Percentiles rank a stretch among this genome's conserved stretches.
These are phyloP conservation scores for Populus tremula DNA, from an alignment of 345 rosid genomes.

Conservation along the genomic window DNA sequence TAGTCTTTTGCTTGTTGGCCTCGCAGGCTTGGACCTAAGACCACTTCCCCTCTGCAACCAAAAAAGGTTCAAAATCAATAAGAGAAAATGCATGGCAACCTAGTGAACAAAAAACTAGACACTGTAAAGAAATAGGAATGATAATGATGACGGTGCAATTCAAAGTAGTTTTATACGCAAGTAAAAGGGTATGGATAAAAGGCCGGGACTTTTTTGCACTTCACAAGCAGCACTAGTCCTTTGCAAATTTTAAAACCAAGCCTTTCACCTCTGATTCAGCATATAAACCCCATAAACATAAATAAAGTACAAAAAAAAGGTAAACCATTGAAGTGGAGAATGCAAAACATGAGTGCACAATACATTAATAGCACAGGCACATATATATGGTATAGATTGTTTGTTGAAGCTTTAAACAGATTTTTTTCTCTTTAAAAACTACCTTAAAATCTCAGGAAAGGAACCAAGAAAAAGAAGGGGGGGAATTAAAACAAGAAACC, in stretches of 20 bases:
- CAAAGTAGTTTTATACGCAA: slow-evolving; percentile 24
- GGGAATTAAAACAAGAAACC: slow-evolving; percentile 19
- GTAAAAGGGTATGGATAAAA: slow-evolving; percentile 22
- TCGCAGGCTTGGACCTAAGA: slow-evolving; percentile 12
- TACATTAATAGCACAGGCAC: not conserved
- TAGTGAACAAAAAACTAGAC: slow-evolving; percentile 24
- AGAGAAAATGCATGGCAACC: slow-evolving; percentile 42
- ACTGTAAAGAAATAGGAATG: slow-evolving; percentile 22
- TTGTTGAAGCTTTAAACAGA: not conserved
- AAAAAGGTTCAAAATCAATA: slow-evolving; percentile 9
- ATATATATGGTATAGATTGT: not conserved
- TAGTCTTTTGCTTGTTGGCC: slow-evolving; percentile 21
- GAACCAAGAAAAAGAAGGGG: slow-evolving; percentile 13
- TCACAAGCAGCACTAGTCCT: slow-evolving; percentile 45
- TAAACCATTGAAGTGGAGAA: slow-evolving; percentile 9
- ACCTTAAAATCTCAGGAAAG: slow-evolving; percentile 10
- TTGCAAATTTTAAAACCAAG: slow-evolving; percentile 18
- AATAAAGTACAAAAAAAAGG: not conserved
- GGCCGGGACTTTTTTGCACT: slow-evolving; percentile 22
- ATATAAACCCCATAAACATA: slow-evolving; percentile 5
- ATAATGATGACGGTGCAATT: slow-evolving; percentile 23
- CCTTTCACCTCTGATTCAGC: slow-evolving; percentile 34
- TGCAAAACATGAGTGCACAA: not conserved
- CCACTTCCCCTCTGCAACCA: slow-evolving; percentile 20
- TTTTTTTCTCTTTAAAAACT: not conserved